A percentile compares a stretch with the other conserved stretches of the same genome.
These are phyloP conservation scores for Obelidium mucronatum DNA, from an alignment of 192 early-diverging fungal species.

Conservation along the genomic window DNA sequence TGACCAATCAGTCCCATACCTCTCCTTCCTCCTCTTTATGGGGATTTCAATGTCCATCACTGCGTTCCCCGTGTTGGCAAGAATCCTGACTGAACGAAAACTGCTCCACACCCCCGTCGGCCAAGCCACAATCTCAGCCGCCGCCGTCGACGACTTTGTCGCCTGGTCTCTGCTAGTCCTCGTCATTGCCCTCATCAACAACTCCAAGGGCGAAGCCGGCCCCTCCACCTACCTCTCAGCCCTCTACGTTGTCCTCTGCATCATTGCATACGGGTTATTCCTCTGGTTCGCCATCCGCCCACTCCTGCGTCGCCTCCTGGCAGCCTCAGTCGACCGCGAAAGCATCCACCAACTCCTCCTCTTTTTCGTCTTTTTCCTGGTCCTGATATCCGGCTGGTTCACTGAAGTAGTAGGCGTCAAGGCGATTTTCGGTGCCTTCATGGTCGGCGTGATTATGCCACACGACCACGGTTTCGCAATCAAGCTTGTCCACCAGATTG, in stretches of 20 bases:
- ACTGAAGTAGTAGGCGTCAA: slow-evolving; percentile 73
- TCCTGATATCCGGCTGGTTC: slow-evolving; percentile 66
- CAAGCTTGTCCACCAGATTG: slow-evolving; percentile 87
- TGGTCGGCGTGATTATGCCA: slow-evolving; percentile 88
- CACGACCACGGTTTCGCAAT: slow-evolving; percentile 87
- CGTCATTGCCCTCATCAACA: slow-evolving; percentile 82
- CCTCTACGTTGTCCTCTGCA: slow-evolving; percentile 77
- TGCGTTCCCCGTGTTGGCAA: slow-evolving; percentile 90
- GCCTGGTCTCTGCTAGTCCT: slow-evolving; percentile 72
- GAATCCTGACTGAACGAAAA: slow-evolving; percentile 88
- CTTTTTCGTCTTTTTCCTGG: slow-evolving; percentile 73
- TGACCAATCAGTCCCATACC: slow-evolving; percentile 50
- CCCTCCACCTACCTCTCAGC: slow-evolving; percentile 56
- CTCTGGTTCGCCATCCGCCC: slow-evolving; percentile 75
- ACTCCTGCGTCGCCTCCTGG: slow-evolving; percentile 47
- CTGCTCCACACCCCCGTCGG: slow-evolving; percentile 64
- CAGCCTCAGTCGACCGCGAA: not conserved
- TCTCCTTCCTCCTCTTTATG: slow-evolving; percentile 79
- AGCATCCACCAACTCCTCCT: slow-evolving; percentile 59
- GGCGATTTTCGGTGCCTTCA: slow-evolving; percentile 91
- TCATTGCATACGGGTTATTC: slow-evolving; percentile 72
- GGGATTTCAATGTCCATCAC: slow-evolving; percentile 91
- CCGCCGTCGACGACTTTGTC: slow-evolving; percentile 79
- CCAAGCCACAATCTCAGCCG: slow-evolving; percentile 77
- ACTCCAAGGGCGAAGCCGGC: slow-evolving; percentile 62